Evolutionary conservation across 1,139 yeast species (phyloP).

Genomic region (Trichomonascaceae sp.): DNA sequence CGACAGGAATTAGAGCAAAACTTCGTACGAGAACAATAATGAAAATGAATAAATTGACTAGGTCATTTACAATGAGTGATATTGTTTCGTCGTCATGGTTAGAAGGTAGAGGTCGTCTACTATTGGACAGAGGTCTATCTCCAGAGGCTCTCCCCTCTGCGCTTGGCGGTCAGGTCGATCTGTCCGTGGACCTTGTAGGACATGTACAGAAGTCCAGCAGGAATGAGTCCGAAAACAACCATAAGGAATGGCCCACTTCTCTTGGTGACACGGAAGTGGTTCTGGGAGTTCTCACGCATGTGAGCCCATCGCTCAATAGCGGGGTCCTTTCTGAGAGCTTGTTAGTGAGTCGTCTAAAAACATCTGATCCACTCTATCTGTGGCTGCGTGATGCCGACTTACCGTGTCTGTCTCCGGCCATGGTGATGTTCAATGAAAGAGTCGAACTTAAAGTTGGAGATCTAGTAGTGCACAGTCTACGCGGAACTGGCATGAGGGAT

Average conservation of each 20-base stretch:
- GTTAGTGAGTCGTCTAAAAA: neutral
- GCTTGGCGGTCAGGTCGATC: slow-evolving; percentile 18
- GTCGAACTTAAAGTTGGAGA: neutral
- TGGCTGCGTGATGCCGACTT: neutral
- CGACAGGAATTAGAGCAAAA: too few species aligned
- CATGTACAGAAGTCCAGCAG: slow-evolving; percentile 21
- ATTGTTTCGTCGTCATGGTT: too few species aligned
- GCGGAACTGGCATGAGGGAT: too few species aligned
- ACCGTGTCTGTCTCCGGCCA: slow-evolving; percentile 5
- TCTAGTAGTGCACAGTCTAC: too few species aligned
- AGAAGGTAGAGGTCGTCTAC: too few species aligned
- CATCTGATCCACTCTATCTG: too few species aligned
- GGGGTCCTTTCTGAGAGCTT: slow-evolving; percentile 22
- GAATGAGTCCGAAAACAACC: slow-evolving; percentile 21
- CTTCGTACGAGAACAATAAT: too few species aligned
- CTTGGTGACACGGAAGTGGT: slow-evolving; percentile 21
- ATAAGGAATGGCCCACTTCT: slow-evolving; percentile 22
- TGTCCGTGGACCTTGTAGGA: slow-evolving; percentile 18
- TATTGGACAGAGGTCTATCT: too few species aligned
- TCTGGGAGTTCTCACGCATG: slow-evolving; percentile 22
- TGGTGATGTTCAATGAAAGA: neutral
- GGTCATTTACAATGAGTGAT: too few species aligned
- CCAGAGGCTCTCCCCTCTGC: slow-evolving; percentile 21
- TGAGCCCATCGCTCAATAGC: slow-evolving; percentile 22
- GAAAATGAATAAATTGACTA: too few species aligned